Conservation (phyloP, 352 stramenopile genomes). For the Globisporangium parvum region DNA sequence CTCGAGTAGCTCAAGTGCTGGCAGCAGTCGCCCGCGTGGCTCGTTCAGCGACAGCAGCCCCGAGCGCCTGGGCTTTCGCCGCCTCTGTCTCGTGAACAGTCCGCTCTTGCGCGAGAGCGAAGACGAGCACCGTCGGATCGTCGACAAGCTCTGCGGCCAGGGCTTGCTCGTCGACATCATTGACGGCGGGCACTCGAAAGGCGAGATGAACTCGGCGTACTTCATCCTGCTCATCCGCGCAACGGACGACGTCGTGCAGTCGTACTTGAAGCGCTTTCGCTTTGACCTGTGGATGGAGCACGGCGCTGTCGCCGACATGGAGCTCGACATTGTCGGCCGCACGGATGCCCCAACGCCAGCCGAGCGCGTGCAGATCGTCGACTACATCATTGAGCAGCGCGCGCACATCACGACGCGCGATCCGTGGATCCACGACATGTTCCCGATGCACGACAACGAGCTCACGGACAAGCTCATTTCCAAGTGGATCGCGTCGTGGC, state of each 20-base stretch:
- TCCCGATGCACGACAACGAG: slow-evolving; percentile 75
- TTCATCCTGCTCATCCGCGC: slow-evolving; percentile 72
- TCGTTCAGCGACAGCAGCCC: slow-evolving; percentile 29
- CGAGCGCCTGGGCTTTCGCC: slow-evolving; percentile 51
- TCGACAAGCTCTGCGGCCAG: slow-evolving; percentile 68
- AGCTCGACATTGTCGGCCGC: slow-evolving; percentile 57
- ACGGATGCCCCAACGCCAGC: slow-evolving; percentile 60
- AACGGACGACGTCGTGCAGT: slow-evolving; percentile 49
- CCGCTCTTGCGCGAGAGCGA: slow-evolving; percentile 54
- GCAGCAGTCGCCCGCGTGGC: neutral
- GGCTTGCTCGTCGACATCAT: slow-evolving; percentile 80
- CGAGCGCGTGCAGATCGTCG: slow-evolving; percentile 80
- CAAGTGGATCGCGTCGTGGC: slow-evolving; percentile 61
- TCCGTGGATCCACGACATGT: slow-evolving; percentile 76
- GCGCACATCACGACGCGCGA: slow-evolving; percentile 50
- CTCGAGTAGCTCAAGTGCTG: slow-evolving; percentile 7
- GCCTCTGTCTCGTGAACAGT: slow-evolving; percentile 54
- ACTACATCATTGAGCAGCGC: slow-evolving; percentile 78
- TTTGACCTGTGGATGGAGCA: slow-evolving; percentile 77
- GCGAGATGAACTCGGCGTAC: slow-evolving; percentile 77
- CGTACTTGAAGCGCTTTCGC: slow-evolving; percentile 58
- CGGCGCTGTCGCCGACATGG: slow-evolving; percentile 70
- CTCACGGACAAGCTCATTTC: slow-evolving; percentile 62
- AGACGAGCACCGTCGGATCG: slow-evolving; percentile 74
- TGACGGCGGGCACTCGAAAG: slow-evolving; percentile 71